Base-by-base conservation (phyloP, 106 monocot genomes). In the Alisma plantagoaquatica region DNA sequence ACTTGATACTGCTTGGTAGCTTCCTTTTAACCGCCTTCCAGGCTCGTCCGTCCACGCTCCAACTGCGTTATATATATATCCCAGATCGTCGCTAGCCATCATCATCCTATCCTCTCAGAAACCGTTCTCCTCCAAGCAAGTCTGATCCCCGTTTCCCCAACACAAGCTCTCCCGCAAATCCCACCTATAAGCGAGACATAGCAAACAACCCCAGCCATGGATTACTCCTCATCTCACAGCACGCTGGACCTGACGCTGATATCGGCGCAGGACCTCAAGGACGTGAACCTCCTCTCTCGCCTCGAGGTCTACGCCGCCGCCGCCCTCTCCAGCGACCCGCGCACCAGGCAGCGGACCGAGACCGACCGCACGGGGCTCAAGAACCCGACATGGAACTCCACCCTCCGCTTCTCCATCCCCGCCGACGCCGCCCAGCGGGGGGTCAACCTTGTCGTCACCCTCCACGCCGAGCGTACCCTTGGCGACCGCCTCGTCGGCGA, bases 401-500 rank as follows among this genome's bases (percentile, higher is more conserved):
- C 18, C 24, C 49, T 68, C 25, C 48, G 68, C 23, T 65, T 89
- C 63, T 2, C 49, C 33, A 16, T 89, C 53, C 68, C 73, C 30
- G 52, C 61, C 20, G 53, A 21, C 42, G 35, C 8, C 33, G 57
- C 49, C 33, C 10, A 20, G 46, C 33, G 23, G 31, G 15, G 45
- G 59, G 33, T 49, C 29, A 21, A 48, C 27, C 59, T 76, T 59
- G 54, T 32, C 32, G 20, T 79, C 57, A 21, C 51, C 31, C 70
- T 83, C 67, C 70, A 76, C 53, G 25, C 75, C 26, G 70, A 76
- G 15, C 60, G 79, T 41, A 51, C 59, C 60, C 51, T 79, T 28
- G 72, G 78, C 24, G 83, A 89, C 60, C 79, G 75, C 35, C 61
- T 79, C 46, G 61, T 89, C 56, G 83, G 89, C 54, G 76, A 67